Evolutionary conservation across 805 yeast genomes (phyloP).

Genomic region (Ogataea henricii): DNA sequence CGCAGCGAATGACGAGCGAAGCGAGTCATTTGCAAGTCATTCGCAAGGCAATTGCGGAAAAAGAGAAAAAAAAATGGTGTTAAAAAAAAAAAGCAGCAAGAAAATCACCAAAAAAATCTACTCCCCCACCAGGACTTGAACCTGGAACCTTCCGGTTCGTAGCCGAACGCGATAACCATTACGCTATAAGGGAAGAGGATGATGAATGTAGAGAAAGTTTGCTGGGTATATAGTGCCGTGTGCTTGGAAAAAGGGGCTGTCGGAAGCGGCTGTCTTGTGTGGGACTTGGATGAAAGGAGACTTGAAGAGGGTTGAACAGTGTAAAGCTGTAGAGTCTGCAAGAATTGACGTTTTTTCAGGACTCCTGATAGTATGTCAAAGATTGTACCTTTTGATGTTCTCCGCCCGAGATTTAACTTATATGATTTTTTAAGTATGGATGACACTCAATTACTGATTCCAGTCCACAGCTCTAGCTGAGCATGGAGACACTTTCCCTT

Average conservation of each 20-base stretch:
- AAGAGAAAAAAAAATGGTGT: background rate
- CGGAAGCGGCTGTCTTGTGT: background rate
- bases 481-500: no score
- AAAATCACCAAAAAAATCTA: constrained; percentile 5
- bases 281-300: background rate
- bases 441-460: no score
- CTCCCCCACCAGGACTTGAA: constrained; percentile 55
- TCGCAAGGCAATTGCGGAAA: no score
- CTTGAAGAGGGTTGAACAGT: no score
- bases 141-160: constrained; percentile 47
- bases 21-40: background rate
- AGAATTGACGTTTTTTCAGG: no score
- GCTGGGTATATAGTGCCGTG: background rate
- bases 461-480: no score
- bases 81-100: background rate
- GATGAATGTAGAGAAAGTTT: background rate
- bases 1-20: background rate
- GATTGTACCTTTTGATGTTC: no score
- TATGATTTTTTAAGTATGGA: no score
- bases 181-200: constrained; percentile 33
- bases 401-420: no score
- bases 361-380: no score
- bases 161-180: constrained; percentile 38
- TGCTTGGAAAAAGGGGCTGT: background rate
- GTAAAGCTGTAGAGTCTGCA: no score